Conservation (phyloP, 2,329 filamentous ascomycete species). For the Cercospora sp. region DNA sequence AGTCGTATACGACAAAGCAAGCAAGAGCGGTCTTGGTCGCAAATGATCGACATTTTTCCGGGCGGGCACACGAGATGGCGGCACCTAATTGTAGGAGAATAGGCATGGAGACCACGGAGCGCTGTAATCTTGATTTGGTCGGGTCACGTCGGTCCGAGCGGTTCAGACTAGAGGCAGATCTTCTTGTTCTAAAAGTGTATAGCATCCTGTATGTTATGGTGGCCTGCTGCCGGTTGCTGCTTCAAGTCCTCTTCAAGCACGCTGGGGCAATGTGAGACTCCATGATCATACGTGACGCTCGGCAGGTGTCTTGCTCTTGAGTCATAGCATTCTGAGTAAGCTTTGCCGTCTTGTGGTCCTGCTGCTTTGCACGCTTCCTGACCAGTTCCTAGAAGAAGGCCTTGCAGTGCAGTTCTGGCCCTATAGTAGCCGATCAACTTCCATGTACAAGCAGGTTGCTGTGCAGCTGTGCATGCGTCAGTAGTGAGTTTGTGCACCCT, state of each 20-base stretch:
- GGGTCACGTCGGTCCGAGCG: conserved; percentile 2
- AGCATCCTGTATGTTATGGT: neutral
- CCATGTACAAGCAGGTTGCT: neutral
- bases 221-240: neutral
- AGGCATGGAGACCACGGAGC: neutral
- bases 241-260: neutral
- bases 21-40: neutral
- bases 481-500: neutral
- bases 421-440: neutral
- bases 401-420: neutral
- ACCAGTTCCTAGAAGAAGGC: neutral
- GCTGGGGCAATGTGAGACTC: neutral
- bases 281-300: neutral
- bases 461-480: neutral
- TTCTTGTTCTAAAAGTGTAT: neutral
- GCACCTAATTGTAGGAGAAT: neutral
- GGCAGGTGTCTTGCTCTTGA: neutral
- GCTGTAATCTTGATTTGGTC: neutral
- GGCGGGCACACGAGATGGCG: neutral
- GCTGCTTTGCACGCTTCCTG: neutral
- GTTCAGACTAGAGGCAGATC: neutral
- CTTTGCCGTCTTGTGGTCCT: neutral
- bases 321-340: neutral
- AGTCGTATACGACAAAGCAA: neutral
- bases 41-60: conserved; percentile 14